Evolutionary conservation across 2,329 filamentous ascomycete species (phyloP).

Genomic region (Sclerotinia subarctica): DNA sequence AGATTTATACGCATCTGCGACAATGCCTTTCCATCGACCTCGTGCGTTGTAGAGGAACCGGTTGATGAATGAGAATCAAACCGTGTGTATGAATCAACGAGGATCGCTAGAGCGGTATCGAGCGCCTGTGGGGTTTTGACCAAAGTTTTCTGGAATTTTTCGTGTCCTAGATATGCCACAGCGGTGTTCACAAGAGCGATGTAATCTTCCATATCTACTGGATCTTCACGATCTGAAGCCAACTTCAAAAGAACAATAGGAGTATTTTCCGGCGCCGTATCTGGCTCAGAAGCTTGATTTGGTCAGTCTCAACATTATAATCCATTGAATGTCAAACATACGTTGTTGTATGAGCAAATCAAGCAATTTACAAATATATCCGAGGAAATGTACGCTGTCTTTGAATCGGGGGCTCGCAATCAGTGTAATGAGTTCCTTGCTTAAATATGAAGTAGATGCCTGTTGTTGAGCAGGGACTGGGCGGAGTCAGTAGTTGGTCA

Average conservation of each 20-base stretch:
- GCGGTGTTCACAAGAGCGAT: slow-evolving; percentile 50
- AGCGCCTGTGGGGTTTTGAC: slow-evolving; percentile 38
- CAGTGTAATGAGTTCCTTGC: slow-evolving; percentile 48
- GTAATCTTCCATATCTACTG: slow-evolving; percentile 54
- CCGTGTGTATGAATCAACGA: slow-evolving; percentile 48
- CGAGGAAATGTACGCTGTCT: slow-evolving; percentile 45
- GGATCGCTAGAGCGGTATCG: slow-evolving; percentile 47
- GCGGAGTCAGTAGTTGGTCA: slow-evolving; percentile 26
- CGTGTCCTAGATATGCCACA: slow-evolving; percentile 54
- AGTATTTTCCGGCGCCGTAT: slow-evolving; percentile 44
- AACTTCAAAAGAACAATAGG: slow-evolving; percentile 50
- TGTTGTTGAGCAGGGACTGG: slow-evolving; percentile 53
- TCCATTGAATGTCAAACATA: slow-evolving; percentile 31
- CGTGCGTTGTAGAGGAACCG: slow-evolving; percentile 28
- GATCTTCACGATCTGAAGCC: slow-evolving; percentile 43
- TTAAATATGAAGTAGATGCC: slow-evolving; percentile 52
- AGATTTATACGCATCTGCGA: slow-evolving; percentile 50
- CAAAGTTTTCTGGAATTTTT: slow-evolving; percentile 50
- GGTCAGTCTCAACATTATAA: not conserved
- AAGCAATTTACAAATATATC: slow-evolving; percentile 56
- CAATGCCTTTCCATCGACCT: slow-evolving; percentile 49
- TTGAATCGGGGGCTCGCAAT: slow-evolving; percentile 47
- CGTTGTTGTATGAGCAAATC: slow-evolving; percentile 52
- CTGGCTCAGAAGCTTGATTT: slow-evolving; percentile 33
- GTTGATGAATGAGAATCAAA: slow-evolving; percentile 40